Base-by-base conservation (phyloP, 805 yeast species). In the Schwanniomyces vanrijiae region DNA sequence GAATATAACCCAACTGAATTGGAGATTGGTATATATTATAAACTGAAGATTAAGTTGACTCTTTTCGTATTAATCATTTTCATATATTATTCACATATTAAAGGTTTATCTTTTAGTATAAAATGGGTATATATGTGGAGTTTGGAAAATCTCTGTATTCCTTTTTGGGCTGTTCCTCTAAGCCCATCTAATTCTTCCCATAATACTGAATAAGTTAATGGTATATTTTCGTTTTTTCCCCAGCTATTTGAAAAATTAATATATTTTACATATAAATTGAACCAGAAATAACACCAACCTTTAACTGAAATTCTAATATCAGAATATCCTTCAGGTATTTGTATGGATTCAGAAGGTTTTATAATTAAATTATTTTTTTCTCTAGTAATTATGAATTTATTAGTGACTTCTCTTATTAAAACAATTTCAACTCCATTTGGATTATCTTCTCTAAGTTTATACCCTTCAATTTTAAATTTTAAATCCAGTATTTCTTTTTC, bases 141-240 rank as follows among this genome's bases (percentile, higher is more conserved):
- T 9, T 64, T 44, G n/a, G 82, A 83, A 55, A 86, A 84, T 9
- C 77, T 54, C 50, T 71, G 69, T 3, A 68, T 46, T 0, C 90
- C 90, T 51, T 75, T 77, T 40, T 69, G 69, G n/a, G 59, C 56
- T 1, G 82, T 75, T 1, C 94, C 95, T 52, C 76, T 75, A 47
- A 73, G 74, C 0, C 96, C 95, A 62, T 88, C 95, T 54, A 85
- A 67, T 0, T 78, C 75, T 2, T 70, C 68, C 72, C 71, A 65
- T 8, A 18, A 21, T 2, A 43, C 20, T 1, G 33, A 22, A 25
- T 33, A 45, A 7, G 35, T 20, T 9, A 10, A 5, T 8, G 14
- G 3, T 13, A 37, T 20, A 6, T 13, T 20, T 19, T 37, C 22
- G 20, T 16, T 18, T n/a, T 7, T 18, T 13, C 8, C 14, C 14